Evolutionary conservation across 345 rosid species (phyloP).

Genomic region (Populus deltoides): DNA sequence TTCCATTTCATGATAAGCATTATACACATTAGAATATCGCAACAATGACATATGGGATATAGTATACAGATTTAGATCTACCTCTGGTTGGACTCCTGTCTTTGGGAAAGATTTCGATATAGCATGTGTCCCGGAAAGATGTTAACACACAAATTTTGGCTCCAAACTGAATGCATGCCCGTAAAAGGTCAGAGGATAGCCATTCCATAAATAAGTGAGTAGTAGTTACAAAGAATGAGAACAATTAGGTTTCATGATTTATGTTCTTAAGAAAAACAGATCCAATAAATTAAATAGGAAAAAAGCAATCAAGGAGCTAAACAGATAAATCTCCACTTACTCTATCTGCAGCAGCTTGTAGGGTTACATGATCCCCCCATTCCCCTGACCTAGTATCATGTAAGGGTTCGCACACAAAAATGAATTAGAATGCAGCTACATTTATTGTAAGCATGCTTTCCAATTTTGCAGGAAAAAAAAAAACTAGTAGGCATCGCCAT

Average conservation of each 20-base stretch:
- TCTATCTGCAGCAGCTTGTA: slow-evolving; percentile 95
- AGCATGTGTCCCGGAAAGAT: slow-evolving; percentile 82
- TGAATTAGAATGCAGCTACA: slow-evolving; percentile 13
- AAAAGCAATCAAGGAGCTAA: neutral
- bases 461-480: slow-evolving; percentile 6
- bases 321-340: slow-evolving; percentile 46
- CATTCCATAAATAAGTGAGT: slow-evolving; percentile 7
- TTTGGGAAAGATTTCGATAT: slow-evolving; percentile 80
- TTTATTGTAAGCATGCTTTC: slow-evolving; percentile 5
- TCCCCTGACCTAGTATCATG: slow-evolving; percentile 61
- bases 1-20: neutral
- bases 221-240: neutral
- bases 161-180: slow-evolving; percentile 58
- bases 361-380: slow-evolving; percentile 97
- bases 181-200: slow-evolving; percentile 24
- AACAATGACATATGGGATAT: neutral
- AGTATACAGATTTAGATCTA: slow-evolving; percentile 17
- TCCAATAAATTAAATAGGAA: neutral
- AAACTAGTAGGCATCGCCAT: slow-evolving; percentile 24
- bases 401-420: slow-evolving; percentile 20
- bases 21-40: neutral
- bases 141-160: slow-evolving; percentile 81
- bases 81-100: slow-evolving; percentile 64
- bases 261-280: neutral
- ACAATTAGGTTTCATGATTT: neutral